These are phyloP conservation scores for Lactifluus volemus DNA, from an alignment of 768 basidiomycete genomes.

Conservation along the genomic window DNA sequence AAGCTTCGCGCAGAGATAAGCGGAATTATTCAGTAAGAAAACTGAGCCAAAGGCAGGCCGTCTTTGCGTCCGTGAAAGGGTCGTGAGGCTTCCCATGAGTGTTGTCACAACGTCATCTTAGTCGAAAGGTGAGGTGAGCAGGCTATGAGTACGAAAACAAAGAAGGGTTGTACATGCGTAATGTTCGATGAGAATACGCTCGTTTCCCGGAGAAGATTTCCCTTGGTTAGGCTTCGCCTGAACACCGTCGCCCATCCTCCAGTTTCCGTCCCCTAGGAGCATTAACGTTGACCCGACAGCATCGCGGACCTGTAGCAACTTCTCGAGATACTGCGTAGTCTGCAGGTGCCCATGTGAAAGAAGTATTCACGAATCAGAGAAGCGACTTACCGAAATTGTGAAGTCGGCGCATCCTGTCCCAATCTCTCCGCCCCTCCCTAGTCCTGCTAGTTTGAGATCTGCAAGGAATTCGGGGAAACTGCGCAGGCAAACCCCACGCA, in stretches of 20 bases:
- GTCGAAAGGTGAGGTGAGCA: background rate
- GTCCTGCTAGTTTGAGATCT: conserved; percentile 60
- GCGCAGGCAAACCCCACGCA: conserved; percentile 63
- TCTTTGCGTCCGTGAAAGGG: conserved; percentile 49
- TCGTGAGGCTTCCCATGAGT: conserved; percentile 47
- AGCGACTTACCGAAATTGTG: conserved; percentile 38
- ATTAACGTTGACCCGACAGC: conserved; percentile 59
- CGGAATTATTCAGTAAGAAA: conserved; percentile 73
- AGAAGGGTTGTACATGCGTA: conserved; percentile 49
- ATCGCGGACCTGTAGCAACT: conserved; percentile 57
- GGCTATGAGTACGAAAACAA: background rate
- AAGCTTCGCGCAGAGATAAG: conserved; percentile 56
- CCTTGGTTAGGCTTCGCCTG: conserved; percentile 37
- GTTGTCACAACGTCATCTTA: conserved; percentile 71
- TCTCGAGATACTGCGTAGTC: conserved; percentile 62
- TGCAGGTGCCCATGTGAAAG: conserved; percentile 21
- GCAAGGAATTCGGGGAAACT: conserved; percentile 81
- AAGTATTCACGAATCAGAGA: background rate
- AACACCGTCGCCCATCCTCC: conserved; percentile 86
- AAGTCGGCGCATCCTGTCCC: conserved; percentile 60
- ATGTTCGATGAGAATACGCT: conserved; percentile 59
- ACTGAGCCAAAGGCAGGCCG: conserved; percentile 64
- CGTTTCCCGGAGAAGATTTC: conserved; percentile 45
- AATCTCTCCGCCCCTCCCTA: conserved; percentile 48
- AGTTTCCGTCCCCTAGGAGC: conserved; percentile 78